These are phyloP conservation scores for Abortiporus biennis DNA, from an alignment of 1,284 basidiomycete species.

Conservation along the genomic window DNA sequence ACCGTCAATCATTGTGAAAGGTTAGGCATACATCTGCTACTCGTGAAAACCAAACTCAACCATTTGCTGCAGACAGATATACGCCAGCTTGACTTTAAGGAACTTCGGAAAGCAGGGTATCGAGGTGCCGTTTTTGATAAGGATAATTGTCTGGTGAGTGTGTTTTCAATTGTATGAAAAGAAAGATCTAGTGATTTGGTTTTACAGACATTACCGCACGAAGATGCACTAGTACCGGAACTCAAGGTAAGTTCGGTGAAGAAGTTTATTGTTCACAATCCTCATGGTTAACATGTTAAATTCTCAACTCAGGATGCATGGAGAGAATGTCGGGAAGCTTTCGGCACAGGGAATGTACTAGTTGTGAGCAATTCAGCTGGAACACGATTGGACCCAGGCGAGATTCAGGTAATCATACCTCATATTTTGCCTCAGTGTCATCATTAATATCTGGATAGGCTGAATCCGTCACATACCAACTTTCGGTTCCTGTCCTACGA, in stretches of 20 bases:
- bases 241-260: constrained; percentile 44
- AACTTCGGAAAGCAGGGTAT: constrained; percentile 73
- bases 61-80: constrained; percentile 62
- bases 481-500: constrained; percentile 78
- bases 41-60: constrained; percentile 3
- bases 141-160: constrained; percentile 88
- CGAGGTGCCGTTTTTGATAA: constrained; percentile 92
- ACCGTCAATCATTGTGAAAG: constrained; percentile 69
- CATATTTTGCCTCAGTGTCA: constrained; percentile 1
- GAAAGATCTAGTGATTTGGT: not conserved
- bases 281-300: not conserved
- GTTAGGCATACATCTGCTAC: constrained; percentile 32
- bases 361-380: constrained; percentile 96
- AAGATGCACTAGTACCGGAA: constrained; percentile 69
- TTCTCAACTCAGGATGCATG: constrained; percentile 59
- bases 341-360: constrained; percentile 77
- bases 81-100: constrained; percentile 81
- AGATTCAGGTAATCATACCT: constrained; percentile 54
- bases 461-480: constrained; percentile 75
- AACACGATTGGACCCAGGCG: constrained; percentile 70
- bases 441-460: constrained; percentile 44
- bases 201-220: constrained; percentile 67
- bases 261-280: not conserved
- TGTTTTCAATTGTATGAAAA: not conserved
- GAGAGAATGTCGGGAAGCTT: constrained; percentile 65